Evolutionary conservation across 2,329 filamentous ascomycete species (phyloP), one percentile per base, ranked within the genome.

Genomic region (Aschersonia sp.): DNA sequence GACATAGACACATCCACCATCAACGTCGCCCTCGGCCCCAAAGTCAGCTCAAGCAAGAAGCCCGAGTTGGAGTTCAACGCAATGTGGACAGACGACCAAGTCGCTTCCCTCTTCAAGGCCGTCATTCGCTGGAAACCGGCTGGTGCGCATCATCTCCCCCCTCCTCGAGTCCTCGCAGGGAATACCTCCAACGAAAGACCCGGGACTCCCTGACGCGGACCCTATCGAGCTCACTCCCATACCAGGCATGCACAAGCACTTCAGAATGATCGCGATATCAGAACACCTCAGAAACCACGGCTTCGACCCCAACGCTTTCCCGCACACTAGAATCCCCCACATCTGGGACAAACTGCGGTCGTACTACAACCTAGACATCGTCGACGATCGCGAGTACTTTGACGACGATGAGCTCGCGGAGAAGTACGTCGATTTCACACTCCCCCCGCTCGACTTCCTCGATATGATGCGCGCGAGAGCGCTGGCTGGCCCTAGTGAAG

Each of bases 101-200:
- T 94, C 55, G 89, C 87, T 1, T 89, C 88, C 41, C 74, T 98
- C 1, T 88, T 95, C 68, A 96, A 96, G 62, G 88, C 82, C 47
- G 84, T 97, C 55, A 89, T 97, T 54, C 78, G 82, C 60, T 95
- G 86, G 84, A 98, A 98, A 62, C 92, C 92, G n/a, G 91, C 91
- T 41, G 91, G 89, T 87, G 61, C 54, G 40, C n/a, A 9, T 12
- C 5, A 12, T 2, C 4, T 5, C 40, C 9, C 40, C 6, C 9
- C 9, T 20, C 9, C 40, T 9, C 40, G 10, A 42, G 20, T 20
- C 20, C 20, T 20, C 20, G 20, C 20, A 20, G 20, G 20, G 20
- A 20, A 20, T 1, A 20, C 20, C 20, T 20, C 20, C 20, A 20
- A 20, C 20, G 20, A 20, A 20, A 20, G 20, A 20, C 20, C 20